Percentiles rank a stretch among this genome's conserved stretches.
phyloP scores from a whole-genome alignment of 73 alveolate species.

The Tetrahymena malaccensis region DNA sequence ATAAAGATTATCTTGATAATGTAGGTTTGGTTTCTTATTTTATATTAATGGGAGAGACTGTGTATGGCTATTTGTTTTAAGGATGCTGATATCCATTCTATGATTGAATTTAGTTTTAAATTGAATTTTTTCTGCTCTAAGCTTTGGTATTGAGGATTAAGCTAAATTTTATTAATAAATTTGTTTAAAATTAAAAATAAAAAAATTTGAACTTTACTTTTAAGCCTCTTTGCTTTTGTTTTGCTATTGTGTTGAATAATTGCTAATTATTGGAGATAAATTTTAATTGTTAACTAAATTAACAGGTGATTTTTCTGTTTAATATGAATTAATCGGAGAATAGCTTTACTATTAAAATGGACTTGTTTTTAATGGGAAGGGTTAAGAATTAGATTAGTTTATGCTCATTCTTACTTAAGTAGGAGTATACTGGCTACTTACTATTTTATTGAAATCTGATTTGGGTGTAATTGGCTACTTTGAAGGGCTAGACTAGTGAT shows the following conservation, averaged over 20 bases:
- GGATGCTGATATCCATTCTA: not conserved
- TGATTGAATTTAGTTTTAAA: not conserved
- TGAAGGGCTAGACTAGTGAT: not conserved
- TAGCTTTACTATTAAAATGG: not conserved
- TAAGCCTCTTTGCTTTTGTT: not conserved
- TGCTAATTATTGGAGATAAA: not conserved
- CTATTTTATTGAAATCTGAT: not conserved
- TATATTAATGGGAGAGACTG: not conserved
- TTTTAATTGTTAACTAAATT: not conserved
- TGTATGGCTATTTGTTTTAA: not conserved
- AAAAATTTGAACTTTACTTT: not conserved
- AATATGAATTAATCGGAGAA: not conserved
- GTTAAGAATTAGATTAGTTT: not conserved
- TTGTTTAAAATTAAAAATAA: too few relatives aligned
- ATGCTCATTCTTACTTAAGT: not conserved
- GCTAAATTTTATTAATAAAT: not conserved
- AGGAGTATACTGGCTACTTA: not conserved
- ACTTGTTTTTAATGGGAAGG: not conserved
- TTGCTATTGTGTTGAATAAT: not conserved
- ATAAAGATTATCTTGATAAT: not conserved
- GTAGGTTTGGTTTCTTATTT: not conserved
- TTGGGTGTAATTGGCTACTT: not conserved
- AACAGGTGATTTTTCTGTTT: not conserved
- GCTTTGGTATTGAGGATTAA: not conserved
- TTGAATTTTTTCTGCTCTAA: not conserved